phyloP scores from a whole-genome alignment of 176 grass and related monocot genomes.

The Juncus inflexus region DNA sequence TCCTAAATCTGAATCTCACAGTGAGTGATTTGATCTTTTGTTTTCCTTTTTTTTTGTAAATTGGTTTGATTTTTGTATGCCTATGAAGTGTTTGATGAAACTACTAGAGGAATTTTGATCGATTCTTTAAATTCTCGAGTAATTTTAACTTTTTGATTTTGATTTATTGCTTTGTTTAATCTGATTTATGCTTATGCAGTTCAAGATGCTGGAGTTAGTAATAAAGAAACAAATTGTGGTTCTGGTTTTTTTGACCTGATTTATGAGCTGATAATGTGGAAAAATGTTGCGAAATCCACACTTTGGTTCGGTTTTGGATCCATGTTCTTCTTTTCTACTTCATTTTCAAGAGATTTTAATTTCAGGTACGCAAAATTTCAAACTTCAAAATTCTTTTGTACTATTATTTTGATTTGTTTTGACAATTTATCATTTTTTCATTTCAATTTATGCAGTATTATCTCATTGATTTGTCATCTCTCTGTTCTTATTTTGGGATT shows the following conservation, averaged over 20 bases:
- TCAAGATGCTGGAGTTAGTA: conserved; percentile 3
- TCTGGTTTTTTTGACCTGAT: conserved; percentile 45
- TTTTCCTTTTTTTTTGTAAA: neutral
- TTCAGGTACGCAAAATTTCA: conserved; percentile 50
- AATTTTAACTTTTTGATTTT: conserved; percentile 2
- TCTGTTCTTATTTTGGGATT: conserved; percentile 62
- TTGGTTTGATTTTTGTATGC: neutral
- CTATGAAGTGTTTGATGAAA: conserved; percentile 10
- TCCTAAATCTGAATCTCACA: neutral
- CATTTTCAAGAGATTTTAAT: conserved; percentile 58
- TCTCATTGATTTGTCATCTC: conserved; percentile 61
- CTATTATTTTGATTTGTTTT: conserved; percentile 2
- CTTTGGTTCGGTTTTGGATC: conserved; percentile 84
- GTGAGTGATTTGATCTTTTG: conserved; percentile 26
- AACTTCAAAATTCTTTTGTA: neutral
- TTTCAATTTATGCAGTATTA: conserved; percentile 44
- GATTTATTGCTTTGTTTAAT: neutral
- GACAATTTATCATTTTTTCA: conserved; percentile 1
- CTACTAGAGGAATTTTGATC: neutral
- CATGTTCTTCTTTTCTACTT: conserved; percentile 71
- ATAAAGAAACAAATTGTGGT: neutral
- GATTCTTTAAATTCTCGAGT: conserved; percentile 2
- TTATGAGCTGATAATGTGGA: conserved; percentile 82
- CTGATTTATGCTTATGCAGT: conserved; percentile 8
- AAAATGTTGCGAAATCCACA: conserved; percentile 65